Base-by-base conservation (phyloP, 768 basidiomycete genomes). In the Leccinum uliginosum region DNA sequence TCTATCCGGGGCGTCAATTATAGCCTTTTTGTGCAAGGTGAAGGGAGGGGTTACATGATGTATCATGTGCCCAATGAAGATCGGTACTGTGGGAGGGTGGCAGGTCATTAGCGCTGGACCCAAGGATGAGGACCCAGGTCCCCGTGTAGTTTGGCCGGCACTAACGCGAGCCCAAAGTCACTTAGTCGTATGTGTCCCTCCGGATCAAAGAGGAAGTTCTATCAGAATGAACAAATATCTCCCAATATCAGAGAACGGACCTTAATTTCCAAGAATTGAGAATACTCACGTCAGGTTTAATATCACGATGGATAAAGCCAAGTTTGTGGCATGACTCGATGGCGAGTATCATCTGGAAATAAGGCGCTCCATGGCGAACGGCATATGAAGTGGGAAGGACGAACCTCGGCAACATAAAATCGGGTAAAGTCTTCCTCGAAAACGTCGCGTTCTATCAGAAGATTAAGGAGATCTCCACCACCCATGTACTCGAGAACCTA, bases 231-330 rank as follows among this genome's bases (percentile, higher is more conserved):
- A 62, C 57, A 62, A 58, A 64, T 56, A 63, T 40, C 32, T 12
- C 17, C 17, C 62, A 56, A 64, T 64, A 68, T 62, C 59, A 64
- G 53, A 62, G 35, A 67, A 55, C 24, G 66, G 64, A 55, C 67
- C 62, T 67, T 66, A 66, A 71, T 72, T 53, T 62, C 38, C 43
- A 67, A 60, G 51, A 61, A 63, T 64, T 60, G 53, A 60, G 19
- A 54, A 24, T 32, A 74, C 84, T 69, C 71, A 91, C 89, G 74
- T 95, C 91, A 65, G 93, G 91, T 74, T 97, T 95, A 75, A 98
- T 95, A 76, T 99, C 96, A 59, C 96, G 84, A 76, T 98, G 96
- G 67, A 98, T 97, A 75, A 95, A 98, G 10, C 95, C 95, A 65
- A 91, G 86, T 70, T 86, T 87, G 75, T 97, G 94, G 71, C 93